Conservation (phyloP, 305 asterid species). For the Solanum hybrid region DNA sequence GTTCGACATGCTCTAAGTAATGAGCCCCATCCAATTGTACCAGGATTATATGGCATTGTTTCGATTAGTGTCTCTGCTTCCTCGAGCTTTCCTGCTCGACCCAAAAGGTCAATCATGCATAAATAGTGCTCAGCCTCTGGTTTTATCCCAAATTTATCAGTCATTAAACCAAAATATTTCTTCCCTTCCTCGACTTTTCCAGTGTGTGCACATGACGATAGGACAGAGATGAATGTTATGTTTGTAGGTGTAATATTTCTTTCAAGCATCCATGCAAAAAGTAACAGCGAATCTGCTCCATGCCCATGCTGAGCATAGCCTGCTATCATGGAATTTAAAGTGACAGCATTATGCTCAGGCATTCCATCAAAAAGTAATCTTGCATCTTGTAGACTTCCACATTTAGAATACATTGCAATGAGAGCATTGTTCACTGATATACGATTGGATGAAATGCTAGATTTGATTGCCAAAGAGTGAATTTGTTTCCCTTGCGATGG, state of each 20-base stretch:
- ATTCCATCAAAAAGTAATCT: constrained; percentile 43
- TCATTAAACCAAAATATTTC: constrained; percentile 48
- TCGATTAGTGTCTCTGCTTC: constrained; percentile 52
- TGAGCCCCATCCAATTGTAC: constrained; percentile 53
- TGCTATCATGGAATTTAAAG: constrained; percentile 62
- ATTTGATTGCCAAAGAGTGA: constrained; percentile 52
- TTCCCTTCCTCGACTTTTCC: constrained; percentile 65
- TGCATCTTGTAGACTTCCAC: constrained; percentile 59
- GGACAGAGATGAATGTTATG: constrained; percentile 64
- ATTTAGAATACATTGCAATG: constrained; percentile 65
- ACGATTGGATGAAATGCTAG: constrained; percentile 33
- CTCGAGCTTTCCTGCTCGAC: constrained; percentile 55
- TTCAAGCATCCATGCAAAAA: constrained; percentile 48
- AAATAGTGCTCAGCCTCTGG: constrained; percentile 56
- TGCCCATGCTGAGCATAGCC: constrained; percentile 77
- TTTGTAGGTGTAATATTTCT: constrained; percentile 31
- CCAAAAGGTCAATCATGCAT: constrained; percentile 69
- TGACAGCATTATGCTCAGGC: constrained; percentile 49
- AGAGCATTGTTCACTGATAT: constrained; percentile 57
- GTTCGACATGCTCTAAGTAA: constrained; percentile 58
- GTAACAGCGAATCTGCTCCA: constrained; percentile 37
- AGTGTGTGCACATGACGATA: constrained; percentile 66
- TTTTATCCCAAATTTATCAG: constrained; percentile 35
- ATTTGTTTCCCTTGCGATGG: constrained; percentile 69
- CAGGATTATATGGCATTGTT: constrained; percentile 55